Evolutionary conservation across 768 basidiomycete species (phyloP).

Genomic region (Cystobasidiopsis lactophilus): DNA sequence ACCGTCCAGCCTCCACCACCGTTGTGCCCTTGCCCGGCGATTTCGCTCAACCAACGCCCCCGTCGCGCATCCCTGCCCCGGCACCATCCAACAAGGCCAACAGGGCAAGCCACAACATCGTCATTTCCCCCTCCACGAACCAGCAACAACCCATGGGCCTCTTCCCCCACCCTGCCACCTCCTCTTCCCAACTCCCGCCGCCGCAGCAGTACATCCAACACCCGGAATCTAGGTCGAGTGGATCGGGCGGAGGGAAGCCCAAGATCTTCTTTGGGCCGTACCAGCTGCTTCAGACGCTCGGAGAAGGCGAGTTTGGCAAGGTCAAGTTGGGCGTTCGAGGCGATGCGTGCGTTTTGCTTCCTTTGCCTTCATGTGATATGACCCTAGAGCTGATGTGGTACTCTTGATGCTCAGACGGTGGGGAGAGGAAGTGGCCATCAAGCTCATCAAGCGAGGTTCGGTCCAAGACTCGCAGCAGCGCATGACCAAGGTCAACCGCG

Average conservation of each 20-base stretch:
- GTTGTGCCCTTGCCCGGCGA: conserved; percentile 1
- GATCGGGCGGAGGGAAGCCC: conserved; percentile 23
- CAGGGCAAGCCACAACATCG: conserved; percentile 5
- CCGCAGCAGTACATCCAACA: too few relatives aligned
- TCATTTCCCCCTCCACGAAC: not conserved
- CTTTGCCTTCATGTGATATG: not conserved
- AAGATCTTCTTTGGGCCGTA: conserved; percentile 64
- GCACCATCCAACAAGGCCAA: not conserved
- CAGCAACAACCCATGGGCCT: conserved; percentile 1
- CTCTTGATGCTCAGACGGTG: conserved; percentile 26
- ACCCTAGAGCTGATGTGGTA: not conserved
- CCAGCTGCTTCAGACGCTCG: conserved; percentile 78
- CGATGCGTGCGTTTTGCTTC: not conserved
- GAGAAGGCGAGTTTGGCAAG: conserved; percentile 96
- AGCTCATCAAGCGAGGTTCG: conserved; percentile 79
- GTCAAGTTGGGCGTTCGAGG: conserved; percentile 80
- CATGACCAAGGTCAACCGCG: conserved; percentile 86
- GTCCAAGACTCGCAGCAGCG: conserved; percentile 54
- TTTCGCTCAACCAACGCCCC: not conserved
- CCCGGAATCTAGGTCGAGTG: too few relatives aligned
- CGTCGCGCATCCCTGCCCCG: not conserved
- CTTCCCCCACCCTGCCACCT: conserved; percentile 6
- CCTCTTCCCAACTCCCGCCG: conserved; percentile 20
- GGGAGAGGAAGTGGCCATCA: conserved; percentile 97
- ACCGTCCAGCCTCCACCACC: conserved; percentile 8